Evolutionary conservation across 1,284 basidiomycete genomes (phyloP).

Genomic region (Cutaneotrichosporon cutaneum): DNA sequence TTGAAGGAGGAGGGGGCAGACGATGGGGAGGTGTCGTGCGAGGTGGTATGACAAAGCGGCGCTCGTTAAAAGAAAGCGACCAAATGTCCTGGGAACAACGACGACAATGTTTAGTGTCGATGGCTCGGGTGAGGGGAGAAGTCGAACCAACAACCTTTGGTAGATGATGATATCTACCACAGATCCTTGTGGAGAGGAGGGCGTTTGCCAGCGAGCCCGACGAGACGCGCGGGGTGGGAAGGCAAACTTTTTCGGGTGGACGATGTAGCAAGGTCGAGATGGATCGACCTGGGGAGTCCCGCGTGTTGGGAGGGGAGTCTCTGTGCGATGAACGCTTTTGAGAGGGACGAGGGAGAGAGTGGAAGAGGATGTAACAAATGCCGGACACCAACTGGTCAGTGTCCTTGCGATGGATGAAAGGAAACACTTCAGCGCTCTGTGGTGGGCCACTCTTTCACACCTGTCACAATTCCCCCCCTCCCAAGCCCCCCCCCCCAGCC

Average conservation of each 20-base stretch:
- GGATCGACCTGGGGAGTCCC: slow-evolving; percentile 2
- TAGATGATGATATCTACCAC: slow-evolving; percentile 6
- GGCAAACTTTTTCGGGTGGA: slow-evolving; percentile 18
- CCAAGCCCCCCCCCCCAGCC: no score
- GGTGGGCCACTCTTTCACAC: no score
- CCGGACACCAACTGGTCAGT: slow-evolving; percentile 11
- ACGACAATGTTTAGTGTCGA: not conserved
- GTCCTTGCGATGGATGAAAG: slow-evolving; percentile 9
- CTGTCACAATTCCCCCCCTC: no score
- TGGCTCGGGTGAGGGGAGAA: not conserved
- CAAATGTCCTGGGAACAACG: slow-evolving; percentile 3
- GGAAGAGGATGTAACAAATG: not conserved
- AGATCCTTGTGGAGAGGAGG: not conserved
- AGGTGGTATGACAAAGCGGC: not conserved
- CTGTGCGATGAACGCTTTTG: slow-evolving; percentile 18
- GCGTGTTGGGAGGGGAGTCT: slow-evolving; percentile 4
- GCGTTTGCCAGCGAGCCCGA: not conserved
- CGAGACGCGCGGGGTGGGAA: not conserved
- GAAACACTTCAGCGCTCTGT: not conserved
- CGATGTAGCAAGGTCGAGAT: not conserved
- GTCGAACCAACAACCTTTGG: not conserved
- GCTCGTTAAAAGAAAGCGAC: not conserved
- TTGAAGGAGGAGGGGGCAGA: slow-evolving; percentile 13
- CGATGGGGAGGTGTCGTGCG: not conserved
- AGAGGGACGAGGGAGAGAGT: not conserved